phyloP scores from a whole-genome alignment of 2,329 filamentous ascomycete species.

The Scedosporium dehoogii region DNA sequence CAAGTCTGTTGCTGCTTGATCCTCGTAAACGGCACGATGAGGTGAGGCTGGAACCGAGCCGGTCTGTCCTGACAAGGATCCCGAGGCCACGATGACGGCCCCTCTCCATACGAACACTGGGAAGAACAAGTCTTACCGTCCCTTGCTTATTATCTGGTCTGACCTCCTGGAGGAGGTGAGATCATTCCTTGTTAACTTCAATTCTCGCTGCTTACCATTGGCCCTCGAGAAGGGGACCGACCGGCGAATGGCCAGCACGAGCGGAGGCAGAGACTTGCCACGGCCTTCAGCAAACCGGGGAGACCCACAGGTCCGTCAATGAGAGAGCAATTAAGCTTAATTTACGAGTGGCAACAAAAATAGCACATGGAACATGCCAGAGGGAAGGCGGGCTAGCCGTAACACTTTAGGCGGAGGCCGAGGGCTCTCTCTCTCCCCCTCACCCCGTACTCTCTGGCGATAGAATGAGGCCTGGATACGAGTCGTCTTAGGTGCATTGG shows the following conservation, averaged over 20 bases:
- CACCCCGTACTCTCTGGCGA: not conserved
- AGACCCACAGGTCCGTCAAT: not conserved
- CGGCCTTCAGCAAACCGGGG: not conserved
- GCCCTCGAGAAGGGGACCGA: no score
- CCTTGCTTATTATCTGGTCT: not conserved
- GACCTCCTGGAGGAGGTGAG: not conserved
- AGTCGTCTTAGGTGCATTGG: no score
- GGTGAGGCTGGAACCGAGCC: not conserved
- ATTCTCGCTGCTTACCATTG: not conserved
- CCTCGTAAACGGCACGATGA: not conserved
- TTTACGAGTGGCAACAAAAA: slow-evolving; percentile 7
- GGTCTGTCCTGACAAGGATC: not conserved
- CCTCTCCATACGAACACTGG: not conserved
- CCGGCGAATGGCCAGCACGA: not conserved
- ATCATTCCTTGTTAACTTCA: not conserved
- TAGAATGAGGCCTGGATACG: no score
- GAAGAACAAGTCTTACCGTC: not conserved
- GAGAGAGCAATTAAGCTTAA: slow-evolving; percentile 7
- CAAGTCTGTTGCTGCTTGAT: not conserved
- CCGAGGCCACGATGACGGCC: not conserved
- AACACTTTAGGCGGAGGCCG: not conserved
- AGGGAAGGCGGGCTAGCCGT: not conserved
- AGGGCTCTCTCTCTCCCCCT: not conserved
- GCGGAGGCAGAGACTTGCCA: not conserved
- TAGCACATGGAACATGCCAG: not conserved